These are phyloP conservation scores for Prunus kanzakura DNA, from an alignment of 306 rosid genomes.

Conservation along the genomic window DNA sequence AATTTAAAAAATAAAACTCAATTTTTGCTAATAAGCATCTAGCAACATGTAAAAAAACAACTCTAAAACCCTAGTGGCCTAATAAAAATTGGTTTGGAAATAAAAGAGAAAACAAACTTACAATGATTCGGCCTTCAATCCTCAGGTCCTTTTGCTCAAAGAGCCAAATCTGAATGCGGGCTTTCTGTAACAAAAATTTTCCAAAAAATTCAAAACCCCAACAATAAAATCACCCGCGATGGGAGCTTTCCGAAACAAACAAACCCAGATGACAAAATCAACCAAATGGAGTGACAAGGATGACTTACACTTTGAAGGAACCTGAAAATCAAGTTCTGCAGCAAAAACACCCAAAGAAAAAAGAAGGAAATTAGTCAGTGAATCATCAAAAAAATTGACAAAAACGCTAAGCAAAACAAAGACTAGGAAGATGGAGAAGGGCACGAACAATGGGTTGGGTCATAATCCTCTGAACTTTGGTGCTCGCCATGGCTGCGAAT, in stretches of 20 bases:
- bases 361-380: conserved; percentile 19
- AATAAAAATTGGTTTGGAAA: background rate
- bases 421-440: background rate
- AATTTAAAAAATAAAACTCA: background rate
- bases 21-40: background rate
- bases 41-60: background rate
- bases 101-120: conserved; percentile 26
- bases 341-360: background rate
- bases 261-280: background rate
- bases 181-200: conserved; percentile 46
- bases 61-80: background rate
- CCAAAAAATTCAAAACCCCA: background rate
- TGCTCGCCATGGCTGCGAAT: conserved; percentile 73
- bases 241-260: background rate
- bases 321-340: conserved; percentile 85
- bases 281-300: background rate
- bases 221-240: background rate
- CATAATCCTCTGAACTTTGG: conserved; percentile 96
- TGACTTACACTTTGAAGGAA: conserved; percentile 82
- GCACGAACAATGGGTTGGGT: conserved; percentile 75
- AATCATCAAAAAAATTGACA: background rate
- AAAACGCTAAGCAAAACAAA: background rate
- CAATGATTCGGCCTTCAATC: conserved; percentile 84
- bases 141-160: conserved; percentile 80
- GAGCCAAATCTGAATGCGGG: conserved; percentile 87